Evolutionary conservation across 139 green algal genomes (phyloP).

Genomic region (Chlorella sp.): DNA sequence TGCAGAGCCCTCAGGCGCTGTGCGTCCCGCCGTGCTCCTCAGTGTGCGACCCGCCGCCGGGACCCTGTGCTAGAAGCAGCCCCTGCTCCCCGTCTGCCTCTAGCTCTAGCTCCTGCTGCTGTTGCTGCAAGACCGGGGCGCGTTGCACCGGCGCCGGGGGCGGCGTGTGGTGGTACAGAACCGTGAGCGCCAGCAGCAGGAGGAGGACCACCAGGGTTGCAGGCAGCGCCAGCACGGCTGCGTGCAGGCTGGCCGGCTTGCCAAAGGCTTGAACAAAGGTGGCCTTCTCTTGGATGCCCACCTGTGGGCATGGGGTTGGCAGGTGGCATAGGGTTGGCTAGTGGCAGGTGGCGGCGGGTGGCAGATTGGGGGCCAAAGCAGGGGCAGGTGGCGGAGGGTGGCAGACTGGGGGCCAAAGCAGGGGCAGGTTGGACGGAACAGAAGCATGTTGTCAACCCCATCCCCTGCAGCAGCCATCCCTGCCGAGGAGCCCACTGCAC

Average conservation of each 20-base stretch:
- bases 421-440: too few species aligned
- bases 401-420: too few species aligned
- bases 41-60: background rate
- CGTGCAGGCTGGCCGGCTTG: slow-evolving; percentile 41
- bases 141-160: background rate
- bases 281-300: slow-evolving; percentile 71
- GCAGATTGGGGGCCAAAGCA: too few species aligned
- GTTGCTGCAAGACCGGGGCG: background rate
- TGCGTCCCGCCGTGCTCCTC: background rate
- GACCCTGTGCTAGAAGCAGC: background rate
- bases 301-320: background rate
- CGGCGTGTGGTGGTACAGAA: slow-evolving; percentile 52
- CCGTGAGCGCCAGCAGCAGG: slow-evolving; percentile 29
- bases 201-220: slow-evolving; percentile 52
- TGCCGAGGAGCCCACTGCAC: too few species aligned
- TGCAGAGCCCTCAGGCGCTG: background rate
- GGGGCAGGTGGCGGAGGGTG: too few species aligned
- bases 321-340: background rate
- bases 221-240: slow-evolving; percentile 41
- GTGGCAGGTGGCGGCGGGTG: too few species aligned
- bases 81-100: background rate
- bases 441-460: too few species aligned
- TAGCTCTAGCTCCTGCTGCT: background rate
- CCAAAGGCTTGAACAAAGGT: slow-evolving; percentile 62
- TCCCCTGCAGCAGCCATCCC: background rate